Evolutionary conservation across 2,329 filamentous ascomycete genomes (phyloP), one percentile per base, ranked within the genome.

Genomic region (Aspergillus fischeri): DNA sequence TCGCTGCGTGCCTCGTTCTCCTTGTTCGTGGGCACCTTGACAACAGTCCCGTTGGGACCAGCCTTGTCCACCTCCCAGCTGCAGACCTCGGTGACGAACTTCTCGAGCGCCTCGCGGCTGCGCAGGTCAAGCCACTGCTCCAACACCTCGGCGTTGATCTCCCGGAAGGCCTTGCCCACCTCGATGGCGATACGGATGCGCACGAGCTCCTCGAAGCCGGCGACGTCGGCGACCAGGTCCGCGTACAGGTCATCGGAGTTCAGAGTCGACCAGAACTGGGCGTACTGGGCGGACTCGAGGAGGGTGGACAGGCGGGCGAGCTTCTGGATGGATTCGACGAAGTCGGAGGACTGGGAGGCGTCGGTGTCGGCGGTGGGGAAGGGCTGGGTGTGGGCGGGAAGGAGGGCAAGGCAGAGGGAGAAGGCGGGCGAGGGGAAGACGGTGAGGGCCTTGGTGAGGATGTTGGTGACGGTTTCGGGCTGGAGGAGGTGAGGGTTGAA

Each of bases 401-500:
- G 92, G 64, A 99, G 91, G 73, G 96, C 91, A 61, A 99, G 88
- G 70, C 90, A 89, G 69, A 97, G 91, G 68, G 87, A 88, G 86
- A 97, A 99, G 77, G 97, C 92, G 48, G 94, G 87, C 21, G 90
- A 92, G 63, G 94, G 94, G 83, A 99, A 99, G 80, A 96, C 90
- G 67, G 93, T 96, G 74, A 99, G 87, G 66, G 92, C 85, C 83
- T 97, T 99, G 82, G 96, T 92, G 75, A 99, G 91, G 80, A 97
- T 90, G 84, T 97, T 97, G 83, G 94, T 97, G 77, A 94, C 92
- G 72, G 93, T 91, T 78, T 99, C 94, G 73, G 96, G 90, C 81
- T 94, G 93, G 73, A 92, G 87, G 68, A 96, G 91, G 82, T 97
- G 92, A 53, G 94, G 94, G 86, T 99, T 99, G 81, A 99, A 96